A percentile compares a stretch with the other conserved stretches of the same genome.
These are phyloP conservation scores for Fusarium heterosporum DNA, from an alignment of 2,329 filamentous ascomycete genomes.

Conservation along the genomic window DNA sequence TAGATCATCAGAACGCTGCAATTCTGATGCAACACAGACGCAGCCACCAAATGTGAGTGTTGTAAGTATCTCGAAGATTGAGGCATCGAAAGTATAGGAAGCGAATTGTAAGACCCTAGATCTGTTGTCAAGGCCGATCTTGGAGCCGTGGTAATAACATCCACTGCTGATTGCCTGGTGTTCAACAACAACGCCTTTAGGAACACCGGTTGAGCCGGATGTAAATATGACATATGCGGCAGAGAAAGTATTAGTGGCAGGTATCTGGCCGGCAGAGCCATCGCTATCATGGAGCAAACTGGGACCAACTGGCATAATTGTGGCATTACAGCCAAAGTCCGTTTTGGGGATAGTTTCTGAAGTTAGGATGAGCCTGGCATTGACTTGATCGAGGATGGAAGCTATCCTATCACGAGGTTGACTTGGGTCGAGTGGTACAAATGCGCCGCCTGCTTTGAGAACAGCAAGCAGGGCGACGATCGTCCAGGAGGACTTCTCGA, in stretches of 20 bases:
- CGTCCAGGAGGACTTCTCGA: constrained; percentile 48
- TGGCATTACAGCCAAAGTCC: not conserved
- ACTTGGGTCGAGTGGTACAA: not conserved
- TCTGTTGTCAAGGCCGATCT: not conserved
- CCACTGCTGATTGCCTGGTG: constrained; percentile 26
- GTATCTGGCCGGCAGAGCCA: not conserved
- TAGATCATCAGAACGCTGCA: constrained; percentile 61
- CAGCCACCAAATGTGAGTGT: constrained; percentile 55
- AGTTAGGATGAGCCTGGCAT: not conserved
- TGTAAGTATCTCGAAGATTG: constrained; percentile 24
- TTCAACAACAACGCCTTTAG: not conserved
- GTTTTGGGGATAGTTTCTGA: not conserved
- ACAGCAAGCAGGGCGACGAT: constrained; percentile 37
- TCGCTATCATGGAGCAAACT: not conserved
- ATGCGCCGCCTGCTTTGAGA: constrained; percentile 7
- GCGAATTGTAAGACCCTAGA: constrained; percentile 38
- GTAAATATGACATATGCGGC: not conserved
- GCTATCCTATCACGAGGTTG: not conserved
- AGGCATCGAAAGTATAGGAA: constrained; percentile 40
- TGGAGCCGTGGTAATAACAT: not conserved
- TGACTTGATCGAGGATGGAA: not conserved
- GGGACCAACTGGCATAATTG: not conserved
- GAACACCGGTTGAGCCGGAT: not conserved
- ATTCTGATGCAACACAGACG: constrained; percentile 64
- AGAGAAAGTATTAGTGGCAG: not conserved